These are phyloP conservation scores for Daldinia concentrica DNA, from an alignment of 495 filamentous ascomycete species.

Conservation along the genomic window DNA sequence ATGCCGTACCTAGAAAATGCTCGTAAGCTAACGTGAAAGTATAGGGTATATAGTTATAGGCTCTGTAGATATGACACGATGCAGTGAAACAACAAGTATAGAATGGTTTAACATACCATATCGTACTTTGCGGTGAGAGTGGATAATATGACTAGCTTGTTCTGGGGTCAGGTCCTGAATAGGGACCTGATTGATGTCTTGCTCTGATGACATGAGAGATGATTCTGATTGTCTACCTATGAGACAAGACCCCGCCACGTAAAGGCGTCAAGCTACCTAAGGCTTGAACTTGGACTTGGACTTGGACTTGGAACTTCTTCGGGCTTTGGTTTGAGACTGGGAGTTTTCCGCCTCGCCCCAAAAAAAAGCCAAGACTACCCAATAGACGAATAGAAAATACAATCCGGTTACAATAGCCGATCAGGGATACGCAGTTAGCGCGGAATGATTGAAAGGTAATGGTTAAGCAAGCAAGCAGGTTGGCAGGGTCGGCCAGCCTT, in stretches of 20 bases:
- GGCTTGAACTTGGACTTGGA: constrained; percentile 1
- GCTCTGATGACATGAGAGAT: constrained; percentile 44
- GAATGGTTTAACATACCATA: constrained; percentile 58
- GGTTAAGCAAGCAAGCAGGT: constrained; percentile 8
- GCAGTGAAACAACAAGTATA: constrained; percentile 5
- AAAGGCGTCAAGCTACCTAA: constrained; percentile 8
- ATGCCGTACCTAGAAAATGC: constrained; percentile 63
- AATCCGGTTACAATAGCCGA: constrained; percentile 19
- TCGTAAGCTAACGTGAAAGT: constrained; percentile 30
- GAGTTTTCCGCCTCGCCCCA: constrained; percentile 24
- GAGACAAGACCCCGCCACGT: constrained; percentile 36
- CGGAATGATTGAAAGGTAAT: constrained; percentile 16
- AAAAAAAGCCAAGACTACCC: constrained; percentile 34
- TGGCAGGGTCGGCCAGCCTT: constrained; percentile 32
- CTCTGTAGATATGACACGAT: not conserved
- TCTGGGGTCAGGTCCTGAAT: constrained; percentile 63
- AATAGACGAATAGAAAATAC: constrained; percentile 24
- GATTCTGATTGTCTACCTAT: constrained; percentile 21
- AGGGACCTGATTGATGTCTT: constrained; percentile 48
- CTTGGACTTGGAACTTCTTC: constrained; percentile 18
- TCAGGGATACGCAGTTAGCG: constrained; percentile 33
- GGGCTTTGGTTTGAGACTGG: constrained; percentile 3
- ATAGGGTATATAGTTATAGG: not conserved
- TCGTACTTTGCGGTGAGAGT: constrained; percentile 66
- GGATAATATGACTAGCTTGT: constrained; percentile 67